Conservation (phyloP, 129 eudicot genomes). For the Centaurea solstitialis region DNA sequence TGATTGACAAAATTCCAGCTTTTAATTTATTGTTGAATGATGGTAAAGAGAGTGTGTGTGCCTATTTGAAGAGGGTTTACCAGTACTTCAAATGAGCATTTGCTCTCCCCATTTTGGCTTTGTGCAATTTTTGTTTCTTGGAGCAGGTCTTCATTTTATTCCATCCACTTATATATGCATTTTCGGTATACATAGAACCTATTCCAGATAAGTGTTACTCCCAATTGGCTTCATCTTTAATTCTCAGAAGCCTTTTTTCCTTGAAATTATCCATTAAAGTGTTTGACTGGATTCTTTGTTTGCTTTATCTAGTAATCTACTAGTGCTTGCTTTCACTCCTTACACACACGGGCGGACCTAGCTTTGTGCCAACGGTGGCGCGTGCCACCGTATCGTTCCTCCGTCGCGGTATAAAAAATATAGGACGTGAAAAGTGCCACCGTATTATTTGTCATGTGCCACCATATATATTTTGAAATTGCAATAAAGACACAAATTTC, state of each 20-base stretch:
- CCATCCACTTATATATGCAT: neutral
- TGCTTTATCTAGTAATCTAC: neutral
- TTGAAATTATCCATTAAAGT: neutral
- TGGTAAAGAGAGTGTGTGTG: neutral
- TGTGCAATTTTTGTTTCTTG: neutral
- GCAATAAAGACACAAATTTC: no score
- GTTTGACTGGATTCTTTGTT: neutral
- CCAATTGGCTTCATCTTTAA: neutral
- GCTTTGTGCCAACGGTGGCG: no score
- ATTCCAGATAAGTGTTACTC: neutral
- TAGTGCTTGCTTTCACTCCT: neutral
- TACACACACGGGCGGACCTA: no score
- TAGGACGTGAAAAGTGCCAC: no score
- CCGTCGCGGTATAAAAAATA: no score
- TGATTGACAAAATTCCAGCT: neutral
- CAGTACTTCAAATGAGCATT: neutral
- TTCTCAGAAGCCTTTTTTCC: neutral
- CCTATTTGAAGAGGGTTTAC: neutral
- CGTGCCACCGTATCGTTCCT: no score
- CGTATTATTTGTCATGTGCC: no score
- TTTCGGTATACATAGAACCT: neutral
- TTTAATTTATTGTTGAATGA: neutral
- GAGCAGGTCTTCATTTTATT: neutral
- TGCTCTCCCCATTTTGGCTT: neutral
- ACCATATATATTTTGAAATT: no score